Conservation (phyloP, 2,329 filamentous ascomycete species). For the Colletotrichum ledebouriae region DNA sequence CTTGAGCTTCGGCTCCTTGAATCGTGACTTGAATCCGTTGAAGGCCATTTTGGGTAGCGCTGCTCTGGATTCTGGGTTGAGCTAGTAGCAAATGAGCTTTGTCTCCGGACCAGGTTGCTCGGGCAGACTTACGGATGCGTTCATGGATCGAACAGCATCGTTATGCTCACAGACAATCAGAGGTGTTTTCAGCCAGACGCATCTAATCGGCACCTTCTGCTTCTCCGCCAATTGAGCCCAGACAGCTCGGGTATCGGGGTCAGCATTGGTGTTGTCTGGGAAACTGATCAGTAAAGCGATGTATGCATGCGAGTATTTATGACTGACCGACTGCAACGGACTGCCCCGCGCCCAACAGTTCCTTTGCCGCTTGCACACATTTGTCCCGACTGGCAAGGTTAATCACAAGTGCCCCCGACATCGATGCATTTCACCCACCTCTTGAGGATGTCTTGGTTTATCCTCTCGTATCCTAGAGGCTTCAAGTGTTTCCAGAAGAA, state of each 20-base stretch:
- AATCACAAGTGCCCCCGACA: background rate
- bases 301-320: no score
- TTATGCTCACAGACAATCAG: constrained; percentile 85
- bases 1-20: constrained; percentile 75
- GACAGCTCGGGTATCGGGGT: constrained; percentile 79
- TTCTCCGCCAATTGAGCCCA: constrained; percentile 84
- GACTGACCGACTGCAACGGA: constrained; percentile 83
- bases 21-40: constrained; percentile 78
- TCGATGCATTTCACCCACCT: constrained; percentile 53
- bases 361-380: constrained; percentile 79
- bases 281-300: background rate
- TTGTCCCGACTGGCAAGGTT: constrained; percentile 63
- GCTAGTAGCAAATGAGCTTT: constrained; percentile 52
- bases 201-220: constrained; percentile 81
- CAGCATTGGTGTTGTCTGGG: constrained; percentile 95
- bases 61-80: constrained; percentile 86
- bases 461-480: constrained; percentile 82
- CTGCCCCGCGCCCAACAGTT: constrained; percentile 72
- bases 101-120: background rate
- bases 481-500: constrained; percentile 86
- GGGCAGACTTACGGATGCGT: constrained; percentile 54
- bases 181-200: constrained; percentile 85
- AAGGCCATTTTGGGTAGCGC: constrained; percentile 86
- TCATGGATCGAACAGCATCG: constrained; percentile 82
- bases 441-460: constrained; percentile 93